Evolutionary conservation across 495 filamentous ascomycete genomes (phyloP).

Genomic region (Lophium mytilinum): DNA sequence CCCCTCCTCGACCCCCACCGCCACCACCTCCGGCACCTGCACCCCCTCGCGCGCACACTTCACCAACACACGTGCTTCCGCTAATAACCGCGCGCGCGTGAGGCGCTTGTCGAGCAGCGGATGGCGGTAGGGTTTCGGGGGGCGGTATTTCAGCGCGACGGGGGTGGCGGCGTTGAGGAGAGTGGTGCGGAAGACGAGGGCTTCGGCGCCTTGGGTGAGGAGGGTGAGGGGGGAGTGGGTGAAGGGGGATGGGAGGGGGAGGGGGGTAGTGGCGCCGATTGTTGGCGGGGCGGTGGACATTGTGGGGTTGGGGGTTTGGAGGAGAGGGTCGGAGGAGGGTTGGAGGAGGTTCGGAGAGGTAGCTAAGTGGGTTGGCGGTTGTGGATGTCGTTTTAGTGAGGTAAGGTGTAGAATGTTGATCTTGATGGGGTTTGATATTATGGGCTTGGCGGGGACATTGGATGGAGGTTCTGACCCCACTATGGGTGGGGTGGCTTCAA

Average conservation of each 20-base stretch:
- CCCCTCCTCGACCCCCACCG: slow-evolving; percentile 60
- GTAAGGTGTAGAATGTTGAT: not conserved
- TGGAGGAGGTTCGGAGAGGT: no score
- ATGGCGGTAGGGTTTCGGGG: slow-evolving; percentile 87
- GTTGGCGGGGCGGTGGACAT: no score
- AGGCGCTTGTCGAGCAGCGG: slow-evolving; percentile 81
- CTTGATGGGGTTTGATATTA: not conserved
- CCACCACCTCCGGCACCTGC: slow-evolving; percentile 67
- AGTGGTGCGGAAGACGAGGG: slow-evolving; percentile 79
- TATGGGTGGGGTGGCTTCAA: no score
- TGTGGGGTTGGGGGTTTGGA: slow-evolving; percentile 38
- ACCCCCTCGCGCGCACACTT: slow-evolving; percentile 70
- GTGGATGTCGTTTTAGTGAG: not conserved
- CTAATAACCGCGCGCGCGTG: slow-evolving; percentile 74
- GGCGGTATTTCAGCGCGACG: slow-evolving; percentile 86
- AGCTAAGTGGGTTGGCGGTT: not conserved
- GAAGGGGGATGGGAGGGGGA: slow-evolving; percentile 55
- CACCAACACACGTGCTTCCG: slow-evolving; percentile 77
- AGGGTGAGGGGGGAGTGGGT: slow-evolving; percentile 49
- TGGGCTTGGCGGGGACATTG: not conserved
- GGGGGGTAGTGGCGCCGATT: not conserved
- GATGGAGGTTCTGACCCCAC: not conserved
- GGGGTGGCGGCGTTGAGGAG: slow-evolving; percentile 62
- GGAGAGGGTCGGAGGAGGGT: slow-evolving; percentile 44
- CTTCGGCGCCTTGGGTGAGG: slow-evolving; percentile 90